Base-by-base conservation (phyloP, 1,284 basidiomycete genomes). In the Apiotrichum brassicae region DNA sequence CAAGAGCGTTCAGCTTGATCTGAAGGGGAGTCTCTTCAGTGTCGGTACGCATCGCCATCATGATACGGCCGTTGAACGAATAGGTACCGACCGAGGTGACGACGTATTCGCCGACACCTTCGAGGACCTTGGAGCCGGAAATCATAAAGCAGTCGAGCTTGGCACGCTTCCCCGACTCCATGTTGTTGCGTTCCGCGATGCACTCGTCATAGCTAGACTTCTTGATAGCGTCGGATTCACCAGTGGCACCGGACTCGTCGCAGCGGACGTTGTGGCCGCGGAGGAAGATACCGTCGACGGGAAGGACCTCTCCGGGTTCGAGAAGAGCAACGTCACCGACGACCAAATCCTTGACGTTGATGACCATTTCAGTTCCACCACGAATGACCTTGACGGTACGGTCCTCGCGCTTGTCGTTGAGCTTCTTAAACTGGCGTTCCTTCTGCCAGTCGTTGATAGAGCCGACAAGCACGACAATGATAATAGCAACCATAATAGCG, bases 361-460 rank as follows among this genome's bases (percentile, higher is more conserved):
- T 79, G 34, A 89, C 75, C 57, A 77, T 80, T 62, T 95, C 90
- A 28, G 77, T 74, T 24, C 92, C 92, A 57, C 82, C 79, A 12
- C 95, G 86, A 51, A 97, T 84, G 46, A 91, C 86, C 73, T 95
- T 97, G 64, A 97, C 84, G 11, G 82, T 82, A 41, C 94, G 87
- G 63, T 95, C 90, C 51, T 97, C 95, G 74, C 95, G 95, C 75
- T 95, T 88, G 59, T 88, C 88, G 66, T 97, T 97, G 46, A 98
- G 80, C 33, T 78, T 78, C 64, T 87, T 84, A 76, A 98, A 97
- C 74, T 98, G 94, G 7, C 83, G 83, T 70, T 98, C 94, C 75
- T 98, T 97, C 72, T 97, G 92, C 84, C 87, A 98, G 58, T 74
- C 73, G 56, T 74, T 76, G 54, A 73, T 60, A 30, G 71, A 70